These are phyloP conservation scores for Tephrocybe sp. DNA, from an alignment of 768 basidiomycete genomes.

Conservation along the genomic window DNA sequence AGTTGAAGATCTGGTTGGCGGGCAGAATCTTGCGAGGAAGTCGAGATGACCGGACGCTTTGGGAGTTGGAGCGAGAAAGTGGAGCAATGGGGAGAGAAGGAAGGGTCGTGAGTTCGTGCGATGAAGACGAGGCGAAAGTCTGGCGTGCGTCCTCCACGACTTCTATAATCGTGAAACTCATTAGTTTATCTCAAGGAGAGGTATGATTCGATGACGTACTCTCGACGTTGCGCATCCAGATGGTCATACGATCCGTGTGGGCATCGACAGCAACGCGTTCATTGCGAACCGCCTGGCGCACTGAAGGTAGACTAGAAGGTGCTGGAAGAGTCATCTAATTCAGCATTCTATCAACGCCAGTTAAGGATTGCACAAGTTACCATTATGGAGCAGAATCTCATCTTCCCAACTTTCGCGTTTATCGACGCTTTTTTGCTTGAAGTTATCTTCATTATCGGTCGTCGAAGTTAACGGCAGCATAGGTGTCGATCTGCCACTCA, in stretches of 20 bases:
- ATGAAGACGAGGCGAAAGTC: slow-evolving; percentile 61
- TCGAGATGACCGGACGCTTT: slow-evolving; percentile 45
- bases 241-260: slow-evolving; percentile 63
- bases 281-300: slow-evolving; percentile 50
- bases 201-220: slow-evolving; percentile 46
- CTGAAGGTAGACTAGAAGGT: slow-evolving; percentile 51
- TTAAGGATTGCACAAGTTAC: slow-evolving; percentile 22
- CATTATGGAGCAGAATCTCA: slow-evolving; percentile 40
- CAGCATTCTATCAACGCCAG: not conserved
- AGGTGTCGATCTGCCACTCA: slow-evolving; percentile 42
- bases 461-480: slow-evolving; percentile 41
- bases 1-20: slow-evolving; percentile 68
- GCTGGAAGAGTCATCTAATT: slow-evolving; percentile 23
- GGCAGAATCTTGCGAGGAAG: slow-evolving; percentile 62
- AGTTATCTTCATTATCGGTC: slow-evolving; percentile 24
- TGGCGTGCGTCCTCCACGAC: slow-evolving; percentile 80
- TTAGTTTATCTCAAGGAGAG: slow-evolving; percentile 2
- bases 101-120: slow-evolving; percentile 40
- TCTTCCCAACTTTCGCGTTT: slow-evolving; percentile 51
- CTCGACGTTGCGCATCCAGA: slow-evolving; percentile 83
- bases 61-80: slow-evolving; percentile 43
- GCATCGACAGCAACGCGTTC: slow-evolving; percentile 54
- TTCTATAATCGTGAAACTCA: slow-evolving; percentile 39
- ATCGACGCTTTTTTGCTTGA: slow-evolving; percentile 23
- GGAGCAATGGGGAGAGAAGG: slow-evolving; percentile 66